A percentile compares a stretch with the other conserved stretches of the same genome.
Evolutionary conservation across 352 stramenopile species (phyloP).

Genomic region (Pythium biforme): DNA sequence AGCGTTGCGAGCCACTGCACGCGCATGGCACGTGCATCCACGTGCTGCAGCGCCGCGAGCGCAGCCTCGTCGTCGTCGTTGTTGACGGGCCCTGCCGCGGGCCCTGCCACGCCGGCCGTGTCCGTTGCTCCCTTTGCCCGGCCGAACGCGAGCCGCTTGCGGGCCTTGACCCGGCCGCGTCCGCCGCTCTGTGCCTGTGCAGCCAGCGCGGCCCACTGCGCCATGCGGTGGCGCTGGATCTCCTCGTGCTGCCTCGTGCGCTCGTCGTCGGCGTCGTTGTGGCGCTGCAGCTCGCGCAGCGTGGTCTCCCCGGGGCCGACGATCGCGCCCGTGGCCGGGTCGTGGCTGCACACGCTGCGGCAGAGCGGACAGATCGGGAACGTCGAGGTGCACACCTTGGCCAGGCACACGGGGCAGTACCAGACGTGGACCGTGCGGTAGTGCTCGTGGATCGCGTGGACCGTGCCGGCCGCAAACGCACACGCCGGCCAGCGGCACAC

Average conservation of each 20-base stretch:
- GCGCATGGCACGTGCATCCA: constrained; percentile 18
- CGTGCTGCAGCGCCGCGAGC: constrained; percentile 11
- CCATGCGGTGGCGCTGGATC: constrained; percentile 65
- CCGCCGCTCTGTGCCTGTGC: constrained; percentile 32
- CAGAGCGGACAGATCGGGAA: constrained; percentile 70
- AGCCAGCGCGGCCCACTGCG: constrained; percentile 49
- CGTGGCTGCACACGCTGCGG: constrained; percentile 56
- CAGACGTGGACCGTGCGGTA: constrained; percentile 60
- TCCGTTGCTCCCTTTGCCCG: background rate
- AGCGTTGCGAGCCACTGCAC: constrained; percentile 57
- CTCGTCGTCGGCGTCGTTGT: constrained; percentile 47
- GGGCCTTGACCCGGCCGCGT: constrained; percentile 16
- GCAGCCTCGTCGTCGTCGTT: constrained; percentile 13
- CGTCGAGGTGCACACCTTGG: constrained; percentile 62
- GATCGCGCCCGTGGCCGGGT: constrained; percentile 51
- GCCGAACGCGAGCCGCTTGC: constrained; percentile 41
- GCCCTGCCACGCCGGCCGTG: background rate
- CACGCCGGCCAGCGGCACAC: constrained; percentile 65
- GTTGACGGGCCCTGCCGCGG: background rate
- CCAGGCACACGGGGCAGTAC: constrained; percentile 78
- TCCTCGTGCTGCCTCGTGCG: constrained; percentile 47
- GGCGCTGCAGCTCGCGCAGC: constrained; percentile 39
- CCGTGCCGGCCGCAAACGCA: constrained; percentile 44
- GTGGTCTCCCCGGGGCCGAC: constrained; percentile 62
- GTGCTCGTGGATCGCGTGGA: constrained; percentile 80